A percentile compares a stretch with the other conserved stretches of the same genome.
phyloP scores from a whole-genome alignment of 2,329 filamentous ascomycete genomes.

The Chrysoporthe cubensis region DNA sequence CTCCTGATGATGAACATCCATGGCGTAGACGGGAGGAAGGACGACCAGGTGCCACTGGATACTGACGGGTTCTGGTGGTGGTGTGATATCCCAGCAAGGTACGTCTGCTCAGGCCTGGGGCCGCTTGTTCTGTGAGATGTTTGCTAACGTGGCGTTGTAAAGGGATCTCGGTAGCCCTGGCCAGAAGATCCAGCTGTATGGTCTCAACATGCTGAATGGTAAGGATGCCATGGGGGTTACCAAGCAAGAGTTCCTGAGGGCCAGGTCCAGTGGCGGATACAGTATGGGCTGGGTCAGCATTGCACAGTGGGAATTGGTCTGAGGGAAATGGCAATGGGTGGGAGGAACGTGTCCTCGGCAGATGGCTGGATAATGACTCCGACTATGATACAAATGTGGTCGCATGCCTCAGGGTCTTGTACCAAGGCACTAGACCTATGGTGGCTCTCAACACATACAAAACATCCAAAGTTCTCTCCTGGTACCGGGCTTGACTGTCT shows the following conservation, averaged over 20 bases:
- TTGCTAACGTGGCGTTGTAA: not conserved
- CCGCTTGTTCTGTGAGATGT: not conserved
- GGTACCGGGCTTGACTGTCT: no score
- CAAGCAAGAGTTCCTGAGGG: conserved; percentile 49
- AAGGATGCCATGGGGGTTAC: conserved; percentile 53
- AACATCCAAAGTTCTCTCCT: no score
- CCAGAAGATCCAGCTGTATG: conserved; percentile 67
- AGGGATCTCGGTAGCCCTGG: conserved; percentile 69
- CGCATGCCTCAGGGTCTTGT: not conserved
- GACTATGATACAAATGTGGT: not conserved
- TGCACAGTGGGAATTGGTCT: conserved; percentile 56
- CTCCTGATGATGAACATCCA: conserved; percentile 72
- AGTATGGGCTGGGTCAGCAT: conserved; percentile 50
- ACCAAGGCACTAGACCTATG: no score
- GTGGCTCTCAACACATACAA: no score
- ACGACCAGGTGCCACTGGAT: conserved; percentile 72
- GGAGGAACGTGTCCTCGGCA: not conserved
- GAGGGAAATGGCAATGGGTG: conserved; percentile 3
- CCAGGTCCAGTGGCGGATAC: conserved; percentile 45
- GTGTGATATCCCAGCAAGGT: conserved; percentile 68
- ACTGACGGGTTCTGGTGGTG: conserved; percentile 84
- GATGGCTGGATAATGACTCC: not conserved
- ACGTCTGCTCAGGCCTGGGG: not conserved
- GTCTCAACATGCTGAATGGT: conserved; percentile 55
- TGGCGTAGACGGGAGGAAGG: conserved; percentile 67